Conservation (phyloP, 106 monocot species). For the Dioscorea alata region DNA sequence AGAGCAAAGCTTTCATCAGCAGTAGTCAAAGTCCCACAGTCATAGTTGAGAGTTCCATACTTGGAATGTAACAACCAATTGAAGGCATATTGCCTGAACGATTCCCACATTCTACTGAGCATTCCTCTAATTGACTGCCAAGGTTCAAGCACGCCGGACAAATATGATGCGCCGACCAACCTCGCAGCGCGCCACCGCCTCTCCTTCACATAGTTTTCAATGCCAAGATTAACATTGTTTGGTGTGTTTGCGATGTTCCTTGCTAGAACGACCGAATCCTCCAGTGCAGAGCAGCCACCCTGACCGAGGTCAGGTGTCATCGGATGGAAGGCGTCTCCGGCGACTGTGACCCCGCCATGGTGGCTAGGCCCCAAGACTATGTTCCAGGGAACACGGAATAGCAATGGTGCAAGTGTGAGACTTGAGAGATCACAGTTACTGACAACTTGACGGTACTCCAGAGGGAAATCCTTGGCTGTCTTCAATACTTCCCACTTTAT, state of each 20-base stretch:
- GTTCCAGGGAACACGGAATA: conserved; percentile 25
- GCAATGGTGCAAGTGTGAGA: conserved; percentile 17
- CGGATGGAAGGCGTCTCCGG: conserved; percentile 36
- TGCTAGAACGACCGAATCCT: conserved; percentile 33
- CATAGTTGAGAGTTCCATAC: conserved; percentile 8
- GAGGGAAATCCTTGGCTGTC: conserved; percentile 16
- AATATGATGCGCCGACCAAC: conserved; percentile 12
- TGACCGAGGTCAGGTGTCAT: conserved; percentile 27
- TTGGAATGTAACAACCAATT: conserved; percentile 7
- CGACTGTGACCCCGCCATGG: conserved; percentile 15
- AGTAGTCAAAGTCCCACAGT: conserved; percentile 16
- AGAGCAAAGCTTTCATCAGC: neutral
- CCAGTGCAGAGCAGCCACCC: conserved; percentile 29
- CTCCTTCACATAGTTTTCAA: conserved; percentile 24
- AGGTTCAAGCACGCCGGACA: conserved; percentile 14
- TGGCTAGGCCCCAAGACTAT: conserved; percentile 11
- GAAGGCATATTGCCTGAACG: conserved; percentile 4
- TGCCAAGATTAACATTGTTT: neutral
- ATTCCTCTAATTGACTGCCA: neutral
- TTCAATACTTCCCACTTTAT: conserved; percentile 11
- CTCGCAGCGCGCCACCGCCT: conserved; percentile 22
- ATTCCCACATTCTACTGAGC: neutral
- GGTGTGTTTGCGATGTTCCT: conserved; percentile 3
- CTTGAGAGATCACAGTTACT: conserved; percentile 3
- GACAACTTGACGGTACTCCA: conserved; percentile 7